Percentiles rank a stretch among this genome's conserved stretches.
phyloP scores from a whole-genome alignment of 768 basidiomycete species.

The Boletellus sp. region DNA sequence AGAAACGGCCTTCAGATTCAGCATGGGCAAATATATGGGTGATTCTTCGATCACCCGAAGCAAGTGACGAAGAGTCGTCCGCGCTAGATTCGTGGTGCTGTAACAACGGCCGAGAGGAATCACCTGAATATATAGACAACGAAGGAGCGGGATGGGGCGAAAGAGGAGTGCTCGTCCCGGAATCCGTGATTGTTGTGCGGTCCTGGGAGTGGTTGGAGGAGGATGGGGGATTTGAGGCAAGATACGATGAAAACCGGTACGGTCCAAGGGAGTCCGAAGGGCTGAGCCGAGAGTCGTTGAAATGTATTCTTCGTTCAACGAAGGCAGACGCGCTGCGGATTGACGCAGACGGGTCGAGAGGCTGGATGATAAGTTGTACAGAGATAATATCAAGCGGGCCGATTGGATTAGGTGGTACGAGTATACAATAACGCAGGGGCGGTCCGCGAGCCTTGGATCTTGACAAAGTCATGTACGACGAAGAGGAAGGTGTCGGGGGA shows the following conservation, averaged over 20 bases:
- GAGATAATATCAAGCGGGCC: slow-evolving; percentile 73
- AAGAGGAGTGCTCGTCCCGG: slow-evolving; percentile 12
- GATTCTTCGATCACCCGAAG: slow-evolving; percentile 30
- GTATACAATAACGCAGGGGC: slow-evolving; percentile 56
- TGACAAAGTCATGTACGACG: slow-evolving; percentile 37
- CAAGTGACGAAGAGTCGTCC: slow-evolving; percentile 11
- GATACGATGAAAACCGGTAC: slow-evolving; percentile 16
- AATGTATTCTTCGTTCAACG: slow-evolving; percentile 68
- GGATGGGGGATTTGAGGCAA: slow-evolving; percentile 21
- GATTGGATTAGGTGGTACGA: slow-evolving; percentile 53
- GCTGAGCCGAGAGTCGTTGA: slow-evolving; percentile 39
- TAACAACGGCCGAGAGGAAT: slow-evolving; percentile 27
- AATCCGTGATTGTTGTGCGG: slow-evolving; percentile 8
- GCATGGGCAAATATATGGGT: slow-evolving; percentile 53
- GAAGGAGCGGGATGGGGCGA: slow-evolving; percentile 17
- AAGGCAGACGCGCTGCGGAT: slow-evolving; percentile 62
- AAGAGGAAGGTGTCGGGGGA: slow-evolving; percentile 32
- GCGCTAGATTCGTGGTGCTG: slow-evolving; percentile 12
- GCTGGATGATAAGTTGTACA: slow-evolving; percentile 58
- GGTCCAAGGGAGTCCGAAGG: slow-evolving; percentile 22
- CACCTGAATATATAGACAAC: slow-evolving; percentile 22
- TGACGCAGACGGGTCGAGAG: slow-evolving; percentile 51
- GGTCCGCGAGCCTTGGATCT: slow-evolving; percentile 57
- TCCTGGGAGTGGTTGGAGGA: slow-evolving; percentile 29
- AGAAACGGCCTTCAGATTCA: slow-evolving; percentile 58